phyloP scores from a whole-genome alignment of 441 rosid genomes.

The Pelargonium fulgidum region DNA sequence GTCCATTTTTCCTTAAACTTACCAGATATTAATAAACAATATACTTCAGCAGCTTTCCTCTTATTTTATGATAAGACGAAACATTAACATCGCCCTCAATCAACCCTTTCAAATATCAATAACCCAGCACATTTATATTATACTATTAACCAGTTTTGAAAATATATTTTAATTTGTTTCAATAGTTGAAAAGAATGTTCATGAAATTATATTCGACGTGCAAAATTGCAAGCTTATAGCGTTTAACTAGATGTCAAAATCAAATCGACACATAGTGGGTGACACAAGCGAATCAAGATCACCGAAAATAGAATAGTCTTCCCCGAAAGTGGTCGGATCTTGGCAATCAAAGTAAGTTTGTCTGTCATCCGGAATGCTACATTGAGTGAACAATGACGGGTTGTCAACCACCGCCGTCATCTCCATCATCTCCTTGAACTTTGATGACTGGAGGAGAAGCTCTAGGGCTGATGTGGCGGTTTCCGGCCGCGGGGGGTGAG shows the following conservation, averaged over 20 bases:
- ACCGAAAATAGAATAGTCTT: constrained; percentile 40
- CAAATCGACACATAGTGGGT: constrained; percentile 43
- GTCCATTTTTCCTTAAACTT: too few species aligned
- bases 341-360: constrained; percentile 62
- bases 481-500: constrained; percentile 26
- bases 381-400: constrained; percentile 26
- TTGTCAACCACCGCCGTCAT: constrained; percentile 40
- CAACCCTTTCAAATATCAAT: too few species aligned
- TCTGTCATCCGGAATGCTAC: constrained; percentile 65
- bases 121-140: too few species aligned
- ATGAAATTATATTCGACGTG: too few species aligned
- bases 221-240: too few species aligned
- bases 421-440: constrained; percentile 65
- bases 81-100: too few species aligned
- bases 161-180: too few species aligned
- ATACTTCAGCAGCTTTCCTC: too few species aligned
- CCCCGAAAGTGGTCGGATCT: constrained; percentile 41
- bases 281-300: constrained; percentile 42
- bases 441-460: constrained; percentile 50
- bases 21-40: too few species aligned
- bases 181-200: too few species aligned
- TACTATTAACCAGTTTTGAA: too few species aligned
- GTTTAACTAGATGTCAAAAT: constrained; percentile 26
- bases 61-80: too few species aligned
- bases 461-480: constrained; percentile 58